Base-by-base conservation (phyloP, 1,284 basidiomycete genomes). In the Cryptococcus wingfieldii region DNA sequence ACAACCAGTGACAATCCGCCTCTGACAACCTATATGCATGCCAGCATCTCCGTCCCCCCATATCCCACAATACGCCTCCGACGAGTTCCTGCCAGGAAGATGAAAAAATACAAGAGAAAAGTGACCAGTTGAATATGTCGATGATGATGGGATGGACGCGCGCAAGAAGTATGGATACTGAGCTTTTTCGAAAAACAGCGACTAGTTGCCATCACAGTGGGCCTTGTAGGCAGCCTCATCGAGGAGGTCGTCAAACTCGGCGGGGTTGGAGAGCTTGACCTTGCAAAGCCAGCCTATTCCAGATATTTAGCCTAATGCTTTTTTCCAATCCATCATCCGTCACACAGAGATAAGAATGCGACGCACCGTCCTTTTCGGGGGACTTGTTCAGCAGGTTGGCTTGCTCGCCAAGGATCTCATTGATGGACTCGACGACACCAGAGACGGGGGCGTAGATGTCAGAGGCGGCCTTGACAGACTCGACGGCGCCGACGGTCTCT, bases 391-490 rank as follows among this genome's bases (percentile, higher is more conserved):
- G 80, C 50, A 98, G 79, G 38, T 84, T 82, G 4, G 94, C 91
- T 70, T 88, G 79, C 42, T 80, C 81, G 49, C 82, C 80, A 50
- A 98, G 82, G 23, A 66, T 77, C 59, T 84, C 80, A 78, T 98
- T 98, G 68, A 97, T 84, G 68, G 85, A 86, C 62, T 85, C 81
- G 38, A 98, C 80, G 16, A 81, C 82, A 12, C 95, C 96, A 5
- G 90, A 90, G 43, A 98, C 84, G 38, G 95, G 96, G 9, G 94
- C 90, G 78, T 91, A 98, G 72, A 97, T 95, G 76, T 97, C 94
- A 7, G 93, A 96, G 37, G 93, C 92, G 42, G 94, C 92, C 78
- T 99, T 99, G 62, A 98, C 95, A 65, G 92, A 96, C 79, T 98
- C 95, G 27, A 98, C 92, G 7, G 92, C 90, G 53, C 96, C 95